phyloP scores from a whole-genome alignment of 805 yeast genomes.

The Kodamaea jinghongensis region DNA sequence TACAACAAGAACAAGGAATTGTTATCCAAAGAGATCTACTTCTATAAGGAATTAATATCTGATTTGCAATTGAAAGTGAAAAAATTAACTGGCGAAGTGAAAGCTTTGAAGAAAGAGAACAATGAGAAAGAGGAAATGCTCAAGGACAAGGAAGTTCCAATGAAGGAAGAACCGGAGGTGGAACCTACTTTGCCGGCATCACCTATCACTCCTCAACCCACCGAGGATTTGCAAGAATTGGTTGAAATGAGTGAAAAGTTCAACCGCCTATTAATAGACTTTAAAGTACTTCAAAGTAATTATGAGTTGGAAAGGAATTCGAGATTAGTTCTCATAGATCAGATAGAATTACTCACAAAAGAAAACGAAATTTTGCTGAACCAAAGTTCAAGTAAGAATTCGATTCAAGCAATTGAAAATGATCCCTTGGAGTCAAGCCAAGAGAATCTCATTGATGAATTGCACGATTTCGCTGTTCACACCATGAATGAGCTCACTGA shows the following conservation, averaged over 20 bases:
- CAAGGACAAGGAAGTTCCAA: not conserved
- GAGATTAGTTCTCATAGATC: conserved; percentile 51
- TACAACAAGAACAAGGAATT: conserved; percentile 25
- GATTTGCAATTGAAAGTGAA: conserved; percentile 28
- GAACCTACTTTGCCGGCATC: not conserved
- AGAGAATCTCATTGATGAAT: conserved; percentile 2
- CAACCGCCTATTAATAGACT: conserved; percentile 31
- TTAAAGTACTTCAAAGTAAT: conserved; percentile 44
- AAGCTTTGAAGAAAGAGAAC: conserved; percentile 8
- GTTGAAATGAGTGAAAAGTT: conserved; percentile 24
- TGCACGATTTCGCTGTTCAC: conserved; percentile 13
- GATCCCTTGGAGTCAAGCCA: conserved; percentile 10
- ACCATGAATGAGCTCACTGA: conserved; percentile 23
- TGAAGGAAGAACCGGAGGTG: not conserved
- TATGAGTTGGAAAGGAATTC: conserved; percentile 53
- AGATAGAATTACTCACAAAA: conserved; percentile 47
- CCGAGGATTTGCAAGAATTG: conserved; percentile 11
- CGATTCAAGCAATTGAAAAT: conserved; percentile 6
- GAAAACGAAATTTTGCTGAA: conserved; percentile 22
- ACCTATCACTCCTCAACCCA: not conserved
- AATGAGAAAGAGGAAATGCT: conserved; percentile 4
- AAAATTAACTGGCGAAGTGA: conserved; percentile 19
- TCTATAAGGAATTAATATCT: conserved; percentile 32
- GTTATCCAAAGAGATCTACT: conserved; percentile 27
- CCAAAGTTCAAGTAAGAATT: conserved; percentile 11